Percentiles rank a stretch among this genome's conserved stretches.
phyloP scores from a whole-genome alignment of 2,329 filamentous ascomycete genomes.

The Pezicula rhizophila region DNA sequence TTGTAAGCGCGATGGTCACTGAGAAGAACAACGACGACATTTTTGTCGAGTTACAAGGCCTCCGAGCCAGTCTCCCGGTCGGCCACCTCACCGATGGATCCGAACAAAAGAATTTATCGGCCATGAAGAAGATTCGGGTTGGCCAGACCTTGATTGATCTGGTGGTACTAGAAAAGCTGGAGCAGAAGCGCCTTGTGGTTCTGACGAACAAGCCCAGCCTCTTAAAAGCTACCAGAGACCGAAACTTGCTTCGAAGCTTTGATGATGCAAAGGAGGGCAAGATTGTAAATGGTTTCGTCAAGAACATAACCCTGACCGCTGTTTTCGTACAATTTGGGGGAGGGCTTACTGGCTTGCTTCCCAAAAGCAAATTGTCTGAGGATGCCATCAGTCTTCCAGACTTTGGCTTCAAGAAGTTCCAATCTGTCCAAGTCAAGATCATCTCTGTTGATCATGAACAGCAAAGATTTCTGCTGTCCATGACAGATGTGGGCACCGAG shows the following conservation, averaged over 20 bases:
- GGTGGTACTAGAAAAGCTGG: conserved; percentile 81
- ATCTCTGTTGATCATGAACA: conserved; percentile 65
- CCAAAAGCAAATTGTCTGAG: conserved; percentile 70
- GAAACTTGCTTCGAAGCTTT: conserved; percentile 65
- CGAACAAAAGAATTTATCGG: conserved; percentile 66
- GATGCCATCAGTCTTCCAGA: conserved; percentile 61
- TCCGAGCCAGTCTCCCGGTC: conserved; percentile 72
- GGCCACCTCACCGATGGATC: conserved; percentile 84
- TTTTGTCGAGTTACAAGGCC: conserved; percentile 67
- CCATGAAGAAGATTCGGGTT: conserved; percentile 74
- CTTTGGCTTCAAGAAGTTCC: conserved; percentile 73
- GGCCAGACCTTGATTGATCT: conserved; percentile 78
- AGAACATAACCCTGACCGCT: conserved; percentile 74
- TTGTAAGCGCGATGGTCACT: conserved; percentile 74
- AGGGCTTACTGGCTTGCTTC: conserved; percentile 70
- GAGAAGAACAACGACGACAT: conserved; percentile 74
- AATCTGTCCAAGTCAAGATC: conserved; percentile 69
- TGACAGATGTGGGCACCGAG: conserved; percentile 45
- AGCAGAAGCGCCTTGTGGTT: conserved; percentile 67
- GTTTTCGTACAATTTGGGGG: conserved; percentile 86
- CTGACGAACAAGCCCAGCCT: conserved; percentile 81
- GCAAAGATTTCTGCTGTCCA: conserved; percentile 61
- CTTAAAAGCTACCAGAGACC: conserved; percentile 65
- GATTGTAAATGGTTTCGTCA: conserved; percentile 71
- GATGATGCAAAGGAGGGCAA: conserved; percentile 66